A percentile compares a stretch with the other conserved stretches of the same genome.
Evolutionary conservation across 805 yeast genomes (phyloP).

Genomic region (Metschnikowia kofuensis): DNA sequence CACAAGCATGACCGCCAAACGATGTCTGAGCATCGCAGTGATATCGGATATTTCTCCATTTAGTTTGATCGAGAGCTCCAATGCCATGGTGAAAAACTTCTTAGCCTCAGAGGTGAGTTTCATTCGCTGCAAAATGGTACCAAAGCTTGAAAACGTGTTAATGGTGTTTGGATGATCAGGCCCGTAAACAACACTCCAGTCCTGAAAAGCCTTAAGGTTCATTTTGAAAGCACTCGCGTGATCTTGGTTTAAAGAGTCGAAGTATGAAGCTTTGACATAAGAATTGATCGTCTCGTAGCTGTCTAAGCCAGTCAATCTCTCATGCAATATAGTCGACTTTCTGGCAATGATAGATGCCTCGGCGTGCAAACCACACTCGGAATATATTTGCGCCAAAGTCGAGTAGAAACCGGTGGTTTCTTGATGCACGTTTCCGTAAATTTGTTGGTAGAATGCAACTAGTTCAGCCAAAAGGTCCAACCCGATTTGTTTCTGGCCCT

Average conservation of each 20-base stretch:
- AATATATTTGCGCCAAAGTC: slow-evolving; percentile 62
- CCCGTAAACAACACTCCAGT: slow-evolving; percentile 59
- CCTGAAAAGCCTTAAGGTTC: slow-evolving; percentile 55
- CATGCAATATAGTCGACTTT: slow-evolving; percentile 68
- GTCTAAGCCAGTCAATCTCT: slow-evolving; percentile 80
- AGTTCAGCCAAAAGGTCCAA: slow-evolving; percentile 66
- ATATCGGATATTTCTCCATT: slow-evolving; percentile 61
- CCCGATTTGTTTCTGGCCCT: slow-evolving; percentile 52
- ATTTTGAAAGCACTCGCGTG: slow-evolving; percentile 59
- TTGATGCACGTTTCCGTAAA: slow-evolving; percentile 76
- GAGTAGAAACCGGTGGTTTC: slow-evolving; percentile 72
- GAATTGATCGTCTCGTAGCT: slow-evolving; percentile 71
- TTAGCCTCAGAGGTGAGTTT: slow-evolving; percentile 48
- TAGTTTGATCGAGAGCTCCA: slow-evolving; percentile 46
- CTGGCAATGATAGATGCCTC: slow-evolving; percentile 66
- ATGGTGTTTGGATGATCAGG: slow-evolving; percentile 68
- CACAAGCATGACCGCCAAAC: slow-evolving; percentile 53
- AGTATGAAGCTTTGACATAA: slow-evolving; percentile 69
- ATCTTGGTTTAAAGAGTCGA: slow-evolving; percentile 61
- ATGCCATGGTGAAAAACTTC: slow-evolving; percentile 51
- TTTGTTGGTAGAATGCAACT: slow-evolving; percentile 71
- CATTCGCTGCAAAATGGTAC: slow-evolving; percentile 53
- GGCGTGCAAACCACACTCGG: slow-evolving; percentile 51
- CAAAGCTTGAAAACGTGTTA: slow-evolving; percentile 60
- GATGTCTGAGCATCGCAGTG: slow-evolving; percentile 65